Evolutionary conservation across 1,284 basidiomycete species (phyloP).

Genomic region (Mycosarcoma maydis): DNA sequence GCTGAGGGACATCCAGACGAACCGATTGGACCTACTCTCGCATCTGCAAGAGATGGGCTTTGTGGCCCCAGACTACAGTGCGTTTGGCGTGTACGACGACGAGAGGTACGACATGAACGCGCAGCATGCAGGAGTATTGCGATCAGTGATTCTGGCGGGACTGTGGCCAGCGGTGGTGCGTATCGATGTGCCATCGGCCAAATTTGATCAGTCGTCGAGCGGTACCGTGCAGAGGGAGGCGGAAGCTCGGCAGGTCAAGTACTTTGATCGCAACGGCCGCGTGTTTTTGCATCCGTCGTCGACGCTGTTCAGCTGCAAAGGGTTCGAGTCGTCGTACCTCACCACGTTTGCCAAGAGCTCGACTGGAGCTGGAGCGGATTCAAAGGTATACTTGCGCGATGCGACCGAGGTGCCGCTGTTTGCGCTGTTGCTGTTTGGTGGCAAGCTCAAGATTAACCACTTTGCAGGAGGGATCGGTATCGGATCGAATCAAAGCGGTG

Average conservation of each 20-base stretch:
- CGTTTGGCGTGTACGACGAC: constrained; percentile 66
- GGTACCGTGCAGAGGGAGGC: constrained; percentile 60
- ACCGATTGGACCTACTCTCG: constrained; percentile 80
- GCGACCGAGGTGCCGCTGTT: constrained; percentile 90
- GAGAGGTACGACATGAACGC: constrained; percentile 47
- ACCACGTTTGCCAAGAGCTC: constrained; percentile 84
- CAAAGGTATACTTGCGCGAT: constrained; percentile 85
- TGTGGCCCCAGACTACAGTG: constrained; percentile 68
- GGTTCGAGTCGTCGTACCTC: constrained; percentile 81
- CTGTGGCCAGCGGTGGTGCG: constrained; percentile 71
- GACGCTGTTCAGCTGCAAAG: constrained; percentile 76
- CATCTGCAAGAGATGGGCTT: constrained; percentile 81
- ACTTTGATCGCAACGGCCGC: constrained; percentile 68
- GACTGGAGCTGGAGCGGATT: constrained; percentile 69
- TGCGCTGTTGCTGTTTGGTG: constrained; percentile 84
- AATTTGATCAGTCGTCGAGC: constrained; percentile 56
- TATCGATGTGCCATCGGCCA: constrained; percentile 55
- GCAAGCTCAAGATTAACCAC: constrained; percentile 78
- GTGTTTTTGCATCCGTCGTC: constrained; percentile 89
- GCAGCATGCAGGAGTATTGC: constrained; percentile 43
- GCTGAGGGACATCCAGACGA: constrained; percentile 81
- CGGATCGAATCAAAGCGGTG: constrained; percentile 29
- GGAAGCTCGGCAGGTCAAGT: constrained; percentile 56
- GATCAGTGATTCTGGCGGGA: constrained; percentile 59
- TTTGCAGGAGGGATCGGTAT: constrained; percentile 75